Evolutionary conservation across 2,329 filamentous ascomycete species (phyloP).

Genomic region (Pezicula neosporulosa): DNA sequence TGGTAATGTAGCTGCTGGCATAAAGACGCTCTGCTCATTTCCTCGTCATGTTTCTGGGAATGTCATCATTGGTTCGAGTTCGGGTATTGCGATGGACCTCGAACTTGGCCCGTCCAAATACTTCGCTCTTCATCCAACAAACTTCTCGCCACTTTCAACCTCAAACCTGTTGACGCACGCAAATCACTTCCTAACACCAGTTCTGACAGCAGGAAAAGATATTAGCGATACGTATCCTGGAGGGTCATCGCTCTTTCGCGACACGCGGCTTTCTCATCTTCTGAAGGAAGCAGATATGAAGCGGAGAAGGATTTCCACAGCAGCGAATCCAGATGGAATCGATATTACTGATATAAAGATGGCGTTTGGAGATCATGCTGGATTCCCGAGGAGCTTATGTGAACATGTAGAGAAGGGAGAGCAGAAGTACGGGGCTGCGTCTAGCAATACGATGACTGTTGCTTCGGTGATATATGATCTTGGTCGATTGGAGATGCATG

Average conservation of each 20-base stretch:
- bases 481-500: background rate
- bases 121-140: background rate
- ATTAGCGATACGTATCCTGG: background rate
- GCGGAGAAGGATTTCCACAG: background rate
- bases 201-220: background rate
- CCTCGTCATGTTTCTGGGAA: constrained; percentile 26
- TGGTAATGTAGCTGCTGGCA: constrained; percentile 12
- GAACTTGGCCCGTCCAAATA: constrained; percentile 9
- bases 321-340: background rate
- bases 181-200: background rate
- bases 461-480: background rate
- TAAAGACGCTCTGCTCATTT: constrained; percentile 9
- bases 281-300: background rate
- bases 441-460: background rate
- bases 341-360: background rate
- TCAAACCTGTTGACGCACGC: background rate
- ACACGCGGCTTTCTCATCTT: background rate
- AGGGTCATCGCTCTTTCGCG: background rate
- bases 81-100: constrained; percentile 19
- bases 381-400: background rate
- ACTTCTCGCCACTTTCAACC: background rate
- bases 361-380: background rate
- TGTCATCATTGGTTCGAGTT: constrained; percentile 15
- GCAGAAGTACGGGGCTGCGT: background rate
- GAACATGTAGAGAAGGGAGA: background rate